phyloP scores from a whole-genome alignment of 768 basidiomycete genomes.

The Trametes elegans region DNA sequence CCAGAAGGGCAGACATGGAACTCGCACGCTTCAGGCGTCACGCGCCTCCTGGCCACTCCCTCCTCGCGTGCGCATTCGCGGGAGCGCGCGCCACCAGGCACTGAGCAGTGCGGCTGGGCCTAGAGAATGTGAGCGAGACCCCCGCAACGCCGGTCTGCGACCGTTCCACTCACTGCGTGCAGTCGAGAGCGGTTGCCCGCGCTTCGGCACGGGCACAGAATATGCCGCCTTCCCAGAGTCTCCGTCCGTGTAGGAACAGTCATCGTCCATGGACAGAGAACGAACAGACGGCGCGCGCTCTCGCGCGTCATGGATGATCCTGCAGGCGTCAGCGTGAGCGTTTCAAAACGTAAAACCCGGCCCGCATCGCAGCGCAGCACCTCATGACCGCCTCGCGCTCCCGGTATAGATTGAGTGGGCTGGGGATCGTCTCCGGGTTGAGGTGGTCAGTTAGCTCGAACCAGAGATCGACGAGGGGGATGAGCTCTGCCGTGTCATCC shows the following conservation, averaged over 20 bases:
- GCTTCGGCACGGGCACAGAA: background rate
- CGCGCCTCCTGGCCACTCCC: too few relatives aligned
- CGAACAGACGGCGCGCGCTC: background rate
- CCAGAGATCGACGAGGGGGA: constrained; percentile 8
- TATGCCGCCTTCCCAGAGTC: background rate
- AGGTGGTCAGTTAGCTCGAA: constrained; percentile 3
- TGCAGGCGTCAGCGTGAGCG: background rate
- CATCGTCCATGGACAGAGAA: background rate
- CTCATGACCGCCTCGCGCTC: background rate
- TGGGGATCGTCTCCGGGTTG: constrained; percentile 1
- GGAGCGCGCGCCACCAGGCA: background rate
- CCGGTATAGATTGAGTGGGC: background rate
- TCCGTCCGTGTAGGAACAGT: background rate
- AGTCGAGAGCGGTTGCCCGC: too few relatives aligned
- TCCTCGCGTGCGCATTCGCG: background rate
- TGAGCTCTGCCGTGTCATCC: background rate
- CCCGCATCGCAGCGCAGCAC: background rate
- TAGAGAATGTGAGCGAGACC: too few relatives aligned
- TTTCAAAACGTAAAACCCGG: background rate
- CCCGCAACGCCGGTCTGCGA: too few relatives aligned
- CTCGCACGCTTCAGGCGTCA: background rate
- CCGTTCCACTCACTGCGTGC: background rate
- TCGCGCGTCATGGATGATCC: background rate
- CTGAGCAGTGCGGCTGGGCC: too few relatives aligned
- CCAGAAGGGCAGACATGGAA: background rate